Evolutionary conservation across 202 grass and related monocot genomes (phyloP), one percentile per base, ranked within the genome.

Genomic region (Saccharum hybrid): DNA sequence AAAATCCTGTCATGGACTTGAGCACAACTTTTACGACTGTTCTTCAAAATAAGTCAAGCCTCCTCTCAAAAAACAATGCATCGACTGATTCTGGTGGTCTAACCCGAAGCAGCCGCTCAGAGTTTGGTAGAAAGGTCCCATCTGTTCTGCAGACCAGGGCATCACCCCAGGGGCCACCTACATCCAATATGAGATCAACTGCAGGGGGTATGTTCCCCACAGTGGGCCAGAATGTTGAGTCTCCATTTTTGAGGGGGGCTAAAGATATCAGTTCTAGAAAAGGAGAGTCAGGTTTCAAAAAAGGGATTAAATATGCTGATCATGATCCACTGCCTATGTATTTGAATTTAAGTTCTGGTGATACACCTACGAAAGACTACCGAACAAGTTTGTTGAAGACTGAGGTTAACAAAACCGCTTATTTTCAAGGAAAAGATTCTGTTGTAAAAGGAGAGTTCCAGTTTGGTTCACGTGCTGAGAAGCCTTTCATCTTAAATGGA

Each of bases 91-190:
- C 72, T 87, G 63, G 63, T 70, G 86, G 51, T 41, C 52, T 67
- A 71, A 86, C 46, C 56, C 72, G 82, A 75, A 82, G 78, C 70
- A 14, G n/a, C 21, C 52, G 14, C 64, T 74, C 79, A 38, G 82
- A 88, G 42, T 85, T 82, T 91, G 82, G 69, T 15, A 81, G 82
- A 79, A 94, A 88, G 82, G 63, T 69, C 77, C 66, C 92, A 77
- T 83, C 87, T 80, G 71, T 91, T 74, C 78, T 91, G 59, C 87
- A 94, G 38, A 78, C 23, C 37, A 81, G 76, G 56, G 75, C 77
- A 60, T 41, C 81, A 52, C 36, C 85, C 36, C 87, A 68, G 38
- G 87, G 65, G 49, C 78, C 66, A 19, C 75, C 82, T 74, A 41
- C n/a, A 74, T 83, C 85, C 56, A 88, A 85, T 82, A 75, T 23